Evolutionary conservation across 495 filamentous ascomycete genomes (phyloP).

Genomic region (Xylaria venustula): DNA sequence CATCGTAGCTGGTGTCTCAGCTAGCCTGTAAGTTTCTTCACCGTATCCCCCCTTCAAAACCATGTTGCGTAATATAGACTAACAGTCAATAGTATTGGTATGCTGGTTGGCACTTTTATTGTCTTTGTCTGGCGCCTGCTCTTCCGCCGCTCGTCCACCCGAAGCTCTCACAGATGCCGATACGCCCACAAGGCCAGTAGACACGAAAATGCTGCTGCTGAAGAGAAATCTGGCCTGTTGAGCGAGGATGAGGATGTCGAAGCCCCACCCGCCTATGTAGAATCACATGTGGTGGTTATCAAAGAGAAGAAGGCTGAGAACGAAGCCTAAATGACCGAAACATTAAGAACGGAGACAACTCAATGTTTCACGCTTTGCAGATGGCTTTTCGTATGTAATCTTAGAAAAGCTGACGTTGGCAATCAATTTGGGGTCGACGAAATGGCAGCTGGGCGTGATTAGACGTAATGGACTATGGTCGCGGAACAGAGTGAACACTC

Average conservation of each 20-base stretch:
- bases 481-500: conserved; percentile 21
- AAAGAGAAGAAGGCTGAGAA: conserved; percentile 32
- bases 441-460: conserved; percentile 8
- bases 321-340: conserved; percentile 17
- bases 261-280: conserved; percentile 40
- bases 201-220: conserved; percentile 30
- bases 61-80: conserved; percentile 1
- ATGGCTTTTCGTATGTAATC: neutral
- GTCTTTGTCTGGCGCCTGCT: conserved; percentile 46
- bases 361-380: neutral
- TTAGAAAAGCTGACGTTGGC: neutral
- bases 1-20: conserved; percentile 50
- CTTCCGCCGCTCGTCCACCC: conserved; percentile 27
- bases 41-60: neutral
- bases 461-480: conserved; percentile 1
- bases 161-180: conserved; percentile 27
- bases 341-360: neutral
- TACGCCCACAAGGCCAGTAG: conserved; percentile 27
- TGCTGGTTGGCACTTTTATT: conserved; percentile 48
- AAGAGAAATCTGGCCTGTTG: conserved; percentile 47
- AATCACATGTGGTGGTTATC: conserved; percentile 19
- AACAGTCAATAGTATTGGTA: conserved; percentile 41
- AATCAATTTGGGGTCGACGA: too few relatives aligned
- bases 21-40: conserved; percentile 44
- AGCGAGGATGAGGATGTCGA: conserved; percentile 32